These are phyloP conservation scores for Talaromyces sp. DNA, from an alignment of 2,329 filamentous ascomycete species.

Conservation along the genomic window DNA sequence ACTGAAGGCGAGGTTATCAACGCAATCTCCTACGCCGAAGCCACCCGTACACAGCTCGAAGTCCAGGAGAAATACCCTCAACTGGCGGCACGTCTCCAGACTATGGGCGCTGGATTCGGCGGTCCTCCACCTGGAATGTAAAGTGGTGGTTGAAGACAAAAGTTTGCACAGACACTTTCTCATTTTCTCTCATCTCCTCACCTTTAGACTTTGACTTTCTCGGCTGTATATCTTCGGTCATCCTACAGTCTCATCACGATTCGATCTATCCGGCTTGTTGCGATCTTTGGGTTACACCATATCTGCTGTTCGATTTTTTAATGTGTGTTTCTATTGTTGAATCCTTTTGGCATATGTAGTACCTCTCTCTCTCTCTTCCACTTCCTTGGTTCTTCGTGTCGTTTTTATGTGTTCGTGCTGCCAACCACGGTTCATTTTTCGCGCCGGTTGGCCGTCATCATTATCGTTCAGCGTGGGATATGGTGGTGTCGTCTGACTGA, in stretches of 20 bases:
- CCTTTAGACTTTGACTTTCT: slow-evolving; percentile 3
- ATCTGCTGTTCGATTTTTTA: slow-evolving; percentile 4
- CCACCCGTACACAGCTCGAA: slow-evolving; percentile 91
- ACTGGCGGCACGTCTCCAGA: slow-evolving; percentile 67
- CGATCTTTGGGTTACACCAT: slow-evolving; percentile 8
- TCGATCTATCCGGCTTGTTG: neutral
- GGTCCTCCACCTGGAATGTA: slow-evolving; percentile 34
- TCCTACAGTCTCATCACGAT: neutral
- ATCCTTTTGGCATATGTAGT: slow-evolving; percentile 13
- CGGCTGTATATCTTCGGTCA: neutral
- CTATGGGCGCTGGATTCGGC: slow-evolving; percentile 49
- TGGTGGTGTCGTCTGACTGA: slow-evolving; percentile 2
- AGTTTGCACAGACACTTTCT: slow-evolving; percentile 3
- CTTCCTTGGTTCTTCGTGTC: neutral
- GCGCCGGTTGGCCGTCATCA: neutral
- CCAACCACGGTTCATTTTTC: neutral
- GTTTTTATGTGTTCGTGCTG: slow-evolving; percentile 1
- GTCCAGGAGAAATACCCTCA: slow-evolving; percentile 84
- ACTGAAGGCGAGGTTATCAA: slow-evolving; percentile 97
- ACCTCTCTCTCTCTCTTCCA: neutral
- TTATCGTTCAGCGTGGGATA: neutral
- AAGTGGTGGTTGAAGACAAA: slow-evolving; percentile 19
- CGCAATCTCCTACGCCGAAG: slow-evolving; percentile 93
- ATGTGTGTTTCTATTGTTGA: slow-evolving; percentile 10
- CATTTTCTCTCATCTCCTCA: slow-evolving; percentile 4